Evolutionary conservation across 1,139 yeast genomes (phyloP).

Genomic region (Suhomyces yuchorum): DNA sequence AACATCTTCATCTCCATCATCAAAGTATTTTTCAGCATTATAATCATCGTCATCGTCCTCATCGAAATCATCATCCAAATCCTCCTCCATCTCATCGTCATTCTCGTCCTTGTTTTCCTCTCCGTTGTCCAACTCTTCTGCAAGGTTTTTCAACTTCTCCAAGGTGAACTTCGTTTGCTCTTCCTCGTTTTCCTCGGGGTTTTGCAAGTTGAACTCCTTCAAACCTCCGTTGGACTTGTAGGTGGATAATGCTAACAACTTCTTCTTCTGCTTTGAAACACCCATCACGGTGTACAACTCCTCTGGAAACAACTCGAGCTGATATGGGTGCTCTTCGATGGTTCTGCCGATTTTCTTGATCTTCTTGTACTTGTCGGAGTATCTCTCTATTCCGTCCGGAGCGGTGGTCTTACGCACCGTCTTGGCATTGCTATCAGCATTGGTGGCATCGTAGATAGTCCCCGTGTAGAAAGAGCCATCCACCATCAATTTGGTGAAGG

Average conservation of each 20-base stretch:
- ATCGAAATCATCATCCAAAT: slow-evolving; percentile 57
- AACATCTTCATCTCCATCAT: slow-evolving; percentile 76
- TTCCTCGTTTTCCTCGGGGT: slow-evolving; percentile 30
- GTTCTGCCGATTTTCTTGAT: slow-evolving; percentile 76
- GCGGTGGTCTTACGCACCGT: slow-evolving; percentile 21
- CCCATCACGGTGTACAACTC: slow-evolving; percentile 82
- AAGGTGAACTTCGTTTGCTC: slow-evolving; percentile 46
- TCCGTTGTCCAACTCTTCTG: slow-evolving; percentile 53
- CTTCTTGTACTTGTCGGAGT: slow-evolving; percentile 72
- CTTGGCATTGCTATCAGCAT: slow-evolving; percentile 10
- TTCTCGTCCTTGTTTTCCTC: slow-evolving; percentile 45
- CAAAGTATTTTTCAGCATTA: slow-evolving; percentile 56
- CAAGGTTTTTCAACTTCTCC: slow-evolving; percentile 63
- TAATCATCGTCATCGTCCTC: slow-evolving; percentile 71
- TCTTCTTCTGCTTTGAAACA: slow-evolving; percentile 54
- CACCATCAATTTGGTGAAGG: slow-evolving; percentile 56
- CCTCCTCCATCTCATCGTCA: slow-evolving; percentile 49
- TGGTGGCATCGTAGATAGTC: slow-evolving; percentile 30
- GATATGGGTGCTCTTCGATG: slow-evolving; percentile 81
- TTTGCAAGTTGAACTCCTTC: slow-evolving; percentile 34
- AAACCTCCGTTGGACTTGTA: slow-evolving; percentile 52
- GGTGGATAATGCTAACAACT: slow-evolving; percentile 53
- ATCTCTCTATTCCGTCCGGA: slow-evolving; percentile 66
- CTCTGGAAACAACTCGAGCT: slow-evolving; percentile 69
- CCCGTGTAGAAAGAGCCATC: slow-evolving; percentile 85